phyloP scores from a whole-genome alignment of 139 green algal genomes.

The Choricystis sp. region DNA sequence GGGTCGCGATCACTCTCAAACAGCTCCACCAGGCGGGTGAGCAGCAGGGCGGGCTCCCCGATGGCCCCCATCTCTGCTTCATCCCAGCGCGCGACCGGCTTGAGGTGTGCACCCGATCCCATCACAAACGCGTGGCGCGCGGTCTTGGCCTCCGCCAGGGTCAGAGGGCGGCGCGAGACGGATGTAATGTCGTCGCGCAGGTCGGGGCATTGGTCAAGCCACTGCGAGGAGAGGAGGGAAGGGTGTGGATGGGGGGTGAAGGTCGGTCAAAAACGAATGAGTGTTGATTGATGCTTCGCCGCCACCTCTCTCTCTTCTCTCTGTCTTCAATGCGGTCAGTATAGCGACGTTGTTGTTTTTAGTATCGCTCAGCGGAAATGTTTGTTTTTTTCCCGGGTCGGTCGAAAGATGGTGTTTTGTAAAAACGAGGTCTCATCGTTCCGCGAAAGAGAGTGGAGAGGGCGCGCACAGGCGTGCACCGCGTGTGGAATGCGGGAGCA shows the following conservation, averaged over 20 bases:
- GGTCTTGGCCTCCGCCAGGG: neutral
- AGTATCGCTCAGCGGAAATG: conserved; percentile 18
- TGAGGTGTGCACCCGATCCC: conserved; percentile 3
- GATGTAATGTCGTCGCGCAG: neutral
- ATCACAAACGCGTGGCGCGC: neutral
- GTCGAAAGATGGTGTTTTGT: conserved; percentile 32
- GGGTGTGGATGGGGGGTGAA: conserved; percentile 15
- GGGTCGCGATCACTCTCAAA: no score
- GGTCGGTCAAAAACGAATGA: no score
- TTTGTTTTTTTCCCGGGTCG: conserved; percentile 14
- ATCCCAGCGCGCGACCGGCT: conserved; percentile 13
- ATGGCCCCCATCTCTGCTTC: no score
- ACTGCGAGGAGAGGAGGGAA: conserved; percentile 2
- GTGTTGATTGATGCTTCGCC: no score
- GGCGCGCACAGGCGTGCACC: no score
- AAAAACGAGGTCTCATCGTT: conserved; percentile 10
- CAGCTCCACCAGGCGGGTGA: no score
- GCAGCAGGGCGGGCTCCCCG: no score
- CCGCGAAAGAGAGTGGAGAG: neutral
- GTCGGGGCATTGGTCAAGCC: neutral
- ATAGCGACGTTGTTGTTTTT: no score
- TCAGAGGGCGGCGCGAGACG: neutral
- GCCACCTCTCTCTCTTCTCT: no score
- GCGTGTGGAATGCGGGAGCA: neutral
- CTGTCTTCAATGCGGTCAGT: no score